Base-by-base conservation (phyloP, 768 basidiomycete genomes). In the Boletus tylopilopsis region DNA sequence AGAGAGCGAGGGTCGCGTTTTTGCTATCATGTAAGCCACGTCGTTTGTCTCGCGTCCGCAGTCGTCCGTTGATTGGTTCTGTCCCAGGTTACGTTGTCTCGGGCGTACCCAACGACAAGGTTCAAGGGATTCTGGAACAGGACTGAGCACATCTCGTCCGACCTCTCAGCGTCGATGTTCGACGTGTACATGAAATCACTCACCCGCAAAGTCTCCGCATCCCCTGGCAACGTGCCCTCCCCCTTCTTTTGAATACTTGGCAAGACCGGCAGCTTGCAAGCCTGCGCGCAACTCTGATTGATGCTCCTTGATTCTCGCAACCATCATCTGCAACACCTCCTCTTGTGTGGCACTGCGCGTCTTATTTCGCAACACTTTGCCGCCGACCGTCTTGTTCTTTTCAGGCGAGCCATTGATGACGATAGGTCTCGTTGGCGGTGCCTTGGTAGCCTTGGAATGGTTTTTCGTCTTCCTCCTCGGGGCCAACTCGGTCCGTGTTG, bases 321-420 rank as follows among this genome's bases (percentile, higher is more conserved):
- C 75, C 16, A 85, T 84, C 3, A 90, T 84, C 57, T 85, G 80
- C 47, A 91, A 79, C 3, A 88, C 80, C 54, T 96, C 92, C 36
- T 89, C 87, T 59, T 92, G 88, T 22, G 82, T 85, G 29, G 91
- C 87, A 53, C 89, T 84, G 23, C 96, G 84, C 0, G 90, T 90
- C 69, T 95, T 94, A 63, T 90, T 91, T 46, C 92, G 84, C 18
- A 96, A 73, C n/a, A 95, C 87, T 63, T 96, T 94, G 7, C 84
- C 85, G 15, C 81, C 92, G 1, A 82, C 86, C 3, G 82, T 85
- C 64, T 87, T 87, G 57, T 80, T 77, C 68, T 90, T 90, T 16
- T 61, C 66, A 7, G 88, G 86, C 0, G 78, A 76, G 23, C 85
- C 87, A 58, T 91, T 90, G 10, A 71, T 64, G n/a, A n/a, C n/a